These are phyloP conservation scores for Hyphopichia burtonii DNA, from an alignment of 1,139 yeast species.

Conservation along the genomic window DNA sequence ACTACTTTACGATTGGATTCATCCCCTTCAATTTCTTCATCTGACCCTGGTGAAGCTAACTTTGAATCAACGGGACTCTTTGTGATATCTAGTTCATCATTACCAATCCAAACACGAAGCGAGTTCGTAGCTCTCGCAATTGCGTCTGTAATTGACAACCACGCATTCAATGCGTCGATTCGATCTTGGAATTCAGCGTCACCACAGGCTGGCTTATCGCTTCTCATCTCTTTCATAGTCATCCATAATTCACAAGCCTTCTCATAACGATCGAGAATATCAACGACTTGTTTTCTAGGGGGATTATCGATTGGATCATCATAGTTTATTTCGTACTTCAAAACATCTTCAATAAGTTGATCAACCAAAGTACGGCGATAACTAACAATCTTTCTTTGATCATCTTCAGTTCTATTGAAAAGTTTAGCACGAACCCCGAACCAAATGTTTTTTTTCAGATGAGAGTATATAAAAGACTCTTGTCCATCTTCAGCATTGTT, in stretches of 20 bases:
- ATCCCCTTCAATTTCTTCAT: conserved; percentile 6
- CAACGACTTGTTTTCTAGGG: conserved; percentile 52
- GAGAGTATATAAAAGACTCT: conserved; percentile 51
- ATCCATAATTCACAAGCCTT: conserved; percentile 79
- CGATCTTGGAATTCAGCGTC: conserved; percentile 63
- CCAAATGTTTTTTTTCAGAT: conserved; percentile 79
- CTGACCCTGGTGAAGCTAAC: conserved; percentile 29
- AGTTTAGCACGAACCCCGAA: conserved; percentile 77
- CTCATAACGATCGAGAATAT: conserved; percentile 60
- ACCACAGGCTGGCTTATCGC: conserved; percentile 73
- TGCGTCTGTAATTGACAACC: conserved; percentile 77
- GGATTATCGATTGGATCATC: conserved; percentile 28
- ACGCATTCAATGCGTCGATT: conserved; percentile 77
- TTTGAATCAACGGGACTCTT: conserved; percentile 30
- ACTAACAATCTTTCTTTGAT: conserved; percentile 70
- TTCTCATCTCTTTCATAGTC: conserved; percentile 72
- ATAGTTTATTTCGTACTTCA: conserved; percentile 56
- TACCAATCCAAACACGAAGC: conserved; percentile 73
- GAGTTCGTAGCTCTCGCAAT: conserved; percentile 59
- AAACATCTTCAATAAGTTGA: conserved; percentile 66
- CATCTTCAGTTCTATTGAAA: conserved; percentile 77
- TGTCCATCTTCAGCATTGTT: conserved; percentile 42
- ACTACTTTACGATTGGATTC: conserved; percentile 17
- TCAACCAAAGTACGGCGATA: conserved; percentile 76
- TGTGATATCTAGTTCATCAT: conserved; percentile 67